Conservation (phyloP, 2,329 filamentous ascomycete genomes). For the Chaetomium globosum region DNA sequence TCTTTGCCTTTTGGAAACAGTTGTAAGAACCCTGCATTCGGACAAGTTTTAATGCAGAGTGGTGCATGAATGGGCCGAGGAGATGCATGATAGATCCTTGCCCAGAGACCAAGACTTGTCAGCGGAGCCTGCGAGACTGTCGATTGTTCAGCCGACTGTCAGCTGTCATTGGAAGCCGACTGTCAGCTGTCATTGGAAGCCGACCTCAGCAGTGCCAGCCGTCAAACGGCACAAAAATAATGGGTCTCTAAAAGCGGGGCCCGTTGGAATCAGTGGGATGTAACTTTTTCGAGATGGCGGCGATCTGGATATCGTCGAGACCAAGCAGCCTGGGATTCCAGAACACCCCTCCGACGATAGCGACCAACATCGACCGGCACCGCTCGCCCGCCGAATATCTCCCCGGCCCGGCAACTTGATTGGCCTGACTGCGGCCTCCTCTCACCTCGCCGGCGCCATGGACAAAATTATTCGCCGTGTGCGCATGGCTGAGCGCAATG, state of each 20-base stretch:
- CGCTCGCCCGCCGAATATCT: not conserved
- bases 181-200: not conserved
- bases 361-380: not conserved
- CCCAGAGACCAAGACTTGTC: not conserved
- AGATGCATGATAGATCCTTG: constrained; percentile 1
- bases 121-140: not conserved
- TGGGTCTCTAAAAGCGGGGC: not conserved
- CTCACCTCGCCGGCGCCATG: constrained; percentile 52
- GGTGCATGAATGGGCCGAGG: not conserved
- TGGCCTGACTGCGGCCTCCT: constrained; percentile 19
- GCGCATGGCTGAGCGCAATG: constrained; percentile 67
- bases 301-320: not conserved
- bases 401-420: constrained; percentile 1
- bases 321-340: not conserved
- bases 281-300: constrained; percentile 26
- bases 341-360: constrained; percentile 9
- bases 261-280: no score
- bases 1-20: not conserved
- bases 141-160: not conserved
- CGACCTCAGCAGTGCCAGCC: not conserved
- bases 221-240: not conserved
- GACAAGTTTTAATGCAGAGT: not conserved
- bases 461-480: constrained; percentile 71
- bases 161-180: not conserved
- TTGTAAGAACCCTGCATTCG: not conserved